Evolutionary conservation across 441 rosid species (phyloP).

Genomic region (Pelargonium exstipulatum): DNA sequence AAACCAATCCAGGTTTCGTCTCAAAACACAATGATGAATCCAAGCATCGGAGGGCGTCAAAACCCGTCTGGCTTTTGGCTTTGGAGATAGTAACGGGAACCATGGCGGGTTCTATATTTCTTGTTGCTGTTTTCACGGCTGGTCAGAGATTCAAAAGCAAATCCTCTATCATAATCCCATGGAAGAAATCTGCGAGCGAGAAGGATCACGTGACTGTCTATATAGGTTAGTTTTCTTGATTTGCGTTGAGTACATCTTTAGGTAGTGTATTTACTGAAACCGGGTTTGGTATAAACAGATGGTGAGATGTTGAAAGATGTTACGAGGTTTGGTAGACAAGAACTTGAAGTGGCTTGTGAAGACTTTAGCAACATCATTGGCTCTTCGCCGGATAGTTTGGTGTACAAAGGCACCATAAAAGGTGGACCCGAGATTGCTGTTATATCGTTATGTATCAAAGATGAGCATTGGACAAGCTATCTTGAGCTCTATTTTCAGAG

Average conservation of each 20-base stretch:
- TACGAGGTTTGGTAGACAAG: constrained; percentile 72
- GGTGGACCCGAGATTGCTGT: constrained; percentile 96
- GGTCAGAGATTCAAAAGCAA: constrained; percentile 66
- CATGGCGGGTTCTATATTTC: constrained; percentile 63
- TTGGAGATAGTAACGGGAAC: constrained; percentile 80
- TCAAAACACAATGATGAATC: constrained; percentile 40
- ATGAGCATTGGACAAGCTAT: constrained; percentile 88
- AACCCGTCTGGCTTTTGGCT: constrained; percentile 77
- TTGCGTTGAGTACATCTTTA: constrained; percentile 2
- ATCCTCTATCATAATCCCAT: constrained; percentile 81
- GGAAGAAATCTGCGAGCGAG: constrained; percentile 89
- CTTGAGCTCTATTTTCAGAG: constrained; percentile 91
- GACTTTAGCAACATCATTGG: constrained; percentile 98
- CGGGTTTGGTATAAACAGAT: constrained; percentile 40
- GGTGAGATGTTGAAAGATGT: constrained; percentile 79
- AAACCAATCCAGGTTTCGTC: constrained; percentile 33
- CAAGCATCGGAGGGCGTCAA: constrained; percentile 46
- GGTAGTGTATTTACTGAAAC: not conserved
- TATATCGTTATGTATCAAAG: constrained; percentile 77
- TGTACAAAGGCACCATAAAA: constrained; percentile 89
- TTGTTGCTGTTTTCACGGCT: constrained; percentile 58
- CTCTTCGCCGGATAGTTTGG: constrained; percentile 82
- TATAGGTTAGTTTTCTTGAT: constrained; percentile 54
- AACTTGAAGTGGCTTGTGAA: constrained; percentile 97
- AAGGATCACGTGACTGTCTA: constrained; percentile 65